A percentile compares a stretch with the other conserved stretches of the same genome.
Conservation (phyloP, 768 basidiomycete genomes). For the Trametes villosa region DNA sequence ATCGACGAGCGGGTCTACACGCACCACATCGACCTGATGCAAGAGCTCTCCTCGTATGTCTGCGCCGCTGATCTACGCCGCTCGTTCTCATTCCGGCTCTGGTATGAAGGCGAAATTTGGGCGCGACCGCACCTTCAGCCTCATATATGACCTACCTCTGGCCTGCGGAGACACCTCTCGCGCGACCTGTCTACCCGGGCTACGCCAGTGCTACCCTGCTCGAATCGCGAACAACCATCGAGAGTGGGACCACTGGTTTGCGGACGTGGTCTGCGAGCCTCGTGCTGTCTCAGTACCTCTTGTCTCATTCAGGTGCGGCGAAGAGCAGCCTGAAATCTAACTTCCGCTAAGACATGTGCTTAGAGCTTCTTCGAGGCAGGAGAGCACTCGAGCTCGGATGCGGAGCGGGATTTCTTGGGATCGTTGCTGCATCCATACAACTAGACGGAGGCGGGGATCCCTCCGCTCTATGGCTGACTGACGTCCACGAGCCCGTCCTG, state of each 20-base stretch:
- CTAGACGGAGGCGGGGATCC: not conserved
- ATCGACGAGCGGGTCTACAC: constrained; percentile 70
- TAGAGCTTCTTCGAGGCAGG: constrained; percentile 49
- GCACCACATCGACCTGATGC: constrained; percentile 55
- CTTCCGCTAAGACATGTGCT: not conserved
- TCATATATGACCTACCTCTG: constrained; percentile 76
- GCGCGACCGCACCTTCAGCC: constrained; percentile 43
- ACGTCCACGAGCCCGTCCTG: constrained; percentile 67
- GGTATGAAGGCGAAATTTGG: constrained; percentile 1
- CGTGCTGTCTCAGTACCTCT: constrained; percentile 63
- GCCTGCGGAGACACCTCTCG: constrained; percentile 28
- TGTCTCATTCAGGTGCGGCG: constrained; percentile 54
- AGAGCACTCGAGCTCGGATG: constrained; percentile 75
- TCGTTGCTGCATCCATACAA: constrained; percentile 63
- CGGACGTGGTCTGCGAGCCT: constrained; percentile 81
- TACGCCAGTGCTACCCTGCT: constrained; percentile 60
- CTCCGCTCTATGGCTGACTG: constrained; percentile 56
- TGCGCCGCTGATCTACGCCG: not conserved
- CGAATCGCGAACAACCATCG: constrained; percentile 75
- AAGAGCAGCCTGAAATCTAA: not conserved
- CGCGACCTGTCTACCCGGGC: constrained; percentile 7
- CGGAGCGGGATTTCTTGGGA: constrained; percentile 77
- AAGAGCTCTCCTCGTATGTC: constrained; percentile 38
- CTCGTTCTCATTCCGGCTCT: too few species aligned
- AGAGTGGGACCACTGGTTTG: constrained; percentile 78